Conservation (phyloP, 164 flowering plant genomes). For the Akebia trifoliata region DNA sequence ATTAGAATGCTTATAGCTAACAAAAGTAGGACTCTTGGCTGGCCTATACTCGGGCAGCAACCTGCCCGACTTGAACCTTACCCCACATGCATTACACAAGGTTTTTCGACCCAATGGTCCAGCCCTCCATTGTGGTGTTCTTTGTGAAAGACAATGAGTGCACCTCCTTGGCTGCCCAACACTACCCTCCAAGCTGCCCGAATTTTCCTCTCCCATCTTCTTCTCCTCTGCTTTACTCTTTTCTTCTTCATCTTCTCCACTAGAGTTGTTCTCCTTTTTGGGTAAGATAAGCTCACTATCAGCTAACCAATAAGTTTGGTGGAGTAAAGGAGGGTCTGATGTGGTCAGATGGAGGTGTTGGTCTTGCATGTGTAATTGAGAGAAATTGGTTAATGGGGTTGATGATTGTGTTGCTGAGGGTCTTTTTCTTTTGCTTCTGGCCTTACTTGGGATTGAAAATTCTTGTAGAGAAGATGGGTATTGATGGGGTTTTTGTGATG, state of each 20-base stretch:
- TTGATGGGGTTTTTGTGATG: conserved; percentile 12
- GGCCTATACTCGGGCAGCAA: conserved; percentile 75
- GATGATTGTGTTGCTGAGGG: conserved; percentile 12
- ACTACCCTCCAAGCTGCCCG: conserved; percentile 13
- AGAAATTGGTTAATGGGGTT: conserved; percentile 10
- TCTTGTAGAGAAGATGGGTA: conserved; percentile 19
- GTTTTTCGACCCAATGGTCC: conserved; percentile 72
- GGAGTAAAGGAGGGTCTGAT: conserved; percentile 46
- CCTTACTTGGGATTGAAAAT: conserved; percentile 34
- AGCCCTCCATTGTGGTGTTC: conserved; percentile 77
- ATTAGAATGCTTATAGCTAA: conserved; percentile 60
- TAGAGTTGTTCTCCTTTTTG: conserved; percentile 18
- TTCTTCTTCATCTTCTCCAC: conserved; percentile 8
- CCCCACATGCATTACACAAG: conserved; percentile 78
- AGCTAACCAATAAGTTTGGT: conserved; percentile 56
- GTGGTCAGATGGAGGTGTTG: conserved; percentile 13
- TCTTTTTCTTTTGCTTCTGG: conserved; percentile 54
- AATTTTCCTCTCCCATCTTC: too few species aligned
- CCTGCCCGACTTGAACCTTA: conserved; percentile 66
- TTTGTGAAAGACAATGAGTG: conserved; percentile 59
- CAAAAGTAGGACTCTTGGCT: conserved; percentile 72
- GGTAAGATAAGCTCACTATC: conserved; percentile 56
- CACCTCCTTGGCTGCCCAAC: conserved; percentile 47
- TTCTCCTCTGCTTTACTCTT: too few species aligned
- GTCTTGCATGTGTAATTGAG: conserved; percentile 7